Base-by-base conservation (phyloP, 352 stramenopile genomes). In the Globisporangium spiculum region DNA sequence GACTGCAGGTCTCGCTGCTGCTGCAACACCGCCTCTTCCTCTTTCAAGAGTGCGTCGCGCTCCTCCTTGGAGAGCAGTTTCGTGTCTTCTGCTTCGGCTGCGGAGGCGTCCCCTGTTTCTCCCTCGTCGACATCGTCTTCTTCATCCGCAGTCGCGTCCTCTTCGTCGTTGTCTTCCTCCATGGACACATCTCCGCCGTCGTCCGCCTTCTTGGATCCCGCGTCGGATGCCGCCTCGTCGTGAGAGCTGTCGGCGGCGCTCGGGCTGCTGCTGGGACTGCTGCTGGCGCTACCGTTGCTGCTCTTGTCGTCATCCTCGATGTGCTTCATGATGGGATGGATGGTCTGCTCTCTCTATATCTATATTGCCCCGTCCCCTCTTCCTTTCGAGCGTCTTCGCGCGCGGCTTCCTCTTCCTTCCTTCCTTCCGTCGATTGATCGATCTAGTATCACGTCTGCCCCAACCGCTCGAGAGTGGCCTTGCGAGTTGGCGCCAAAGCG, bases 1-100 rank as follows among this genome's bases (percentile, higher is more conserved):
- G 48, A 78, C 72, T 96, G 88, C 44, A 76, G 81, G 63, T 93
- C 85, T 60, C 88, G 85, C 68, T 96, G 88, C n/a, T 91, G 80
- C 64, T 83, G 76, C 1, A 92, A 69, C 24, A 91, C 84, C 10
- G 60, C 55, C 50, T 92, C 88, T 63, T 96, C 88, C 63, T 96
- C 88, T 44, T 74, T 61, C 22, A 83, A 74, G 20, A 96, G 68
- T 36, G 76, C 76, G 7, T 76, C 81, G 30, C 84, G 80, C 68
- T 96, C 84, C 44, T 84, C 84, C 9, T 66, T 68, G 26, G 86
- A 89, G 24, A 94, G 65, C 22, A 80, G 69, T 63, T 77, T 77
- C 18, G 63, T 54, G 44, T 80, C 75, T n/a, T 78, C 77, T 9
- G 63, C 55, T 8, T 68, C 65, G 0, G 61, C 32, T 8, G 66